Evolutionary conservation across 768 basidiomycete genomes (phyloP).

Genomic region (Boletus rubropictus): DNA sequence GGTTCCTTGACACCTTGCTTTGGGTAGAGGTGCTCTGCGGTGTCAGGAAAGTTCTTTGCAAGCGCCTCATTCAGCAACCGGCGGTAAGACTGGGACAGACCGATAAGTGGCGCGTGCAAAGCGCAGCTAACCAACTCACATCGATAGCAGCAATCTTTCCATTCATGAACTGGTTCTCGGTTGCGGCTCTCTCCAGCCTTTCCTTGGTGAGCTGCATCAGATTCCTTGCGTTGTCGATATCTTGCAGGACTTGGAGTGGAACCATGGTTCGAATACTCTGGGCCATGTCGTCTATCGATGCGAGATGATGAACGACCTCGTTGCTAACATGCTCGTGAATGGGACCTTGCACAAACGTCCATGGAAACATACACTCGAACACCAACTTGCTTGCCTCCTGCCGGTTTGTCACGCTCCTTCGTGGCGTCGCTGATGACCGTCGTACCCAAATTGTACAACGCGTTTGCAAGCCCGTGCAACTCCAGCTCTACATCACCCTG

Average conservation of each 20-base stretch:
- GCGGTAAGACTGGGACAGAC: constrained; percentile 55
- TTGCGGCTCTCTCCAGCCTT: constrained; percentile 73
- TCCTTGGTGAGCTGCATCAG: constrained; percentile 80
- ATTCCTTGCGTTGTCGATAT: constrained; percentile 76
- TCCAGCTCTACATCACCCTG: constrained; percentile 77
- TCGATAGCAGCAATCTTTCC: constrained; percentile 78
- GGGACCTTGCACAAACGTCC: neutral
- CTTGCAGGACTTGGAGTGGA: constrained; percentile 68
- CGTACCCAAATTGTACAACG: constrained; percentile 75
- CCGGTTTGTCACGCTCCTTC: constrained; percentile 69
- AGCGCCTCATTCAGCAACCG: constrained; percentile 64
- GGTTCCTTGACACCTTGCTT: constrained; percentile 6
- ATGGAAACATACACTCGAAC: constrained; percentile 52
- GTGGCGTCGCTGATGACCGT: constrained; percentile 80
- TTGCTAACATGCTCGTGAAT: constrained; percentile 42
- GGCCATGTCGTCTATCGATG: constrained; percentile 62
- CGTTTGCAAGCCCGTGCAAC: constrained; percentile 68
- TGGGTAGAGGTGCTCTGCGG: constrained; percentile 23
- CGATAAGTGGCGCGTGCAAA: neutral
- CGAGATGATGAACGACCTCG: constrained; percentile 65
- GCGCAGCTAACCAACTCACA: constrained; percentile 35
- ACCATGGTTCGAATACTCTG: constrained; percentile 58
- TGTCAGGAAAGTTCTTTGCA: constrained; percentile 64
- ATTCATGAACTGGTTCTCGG: constrained; percentile 90
- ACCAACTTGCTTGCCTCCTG: constrained; percentile 72